Evolutionary conservation across 805 yeast species (phyloP).

Genomic region (Candida boleticola): DNA sequence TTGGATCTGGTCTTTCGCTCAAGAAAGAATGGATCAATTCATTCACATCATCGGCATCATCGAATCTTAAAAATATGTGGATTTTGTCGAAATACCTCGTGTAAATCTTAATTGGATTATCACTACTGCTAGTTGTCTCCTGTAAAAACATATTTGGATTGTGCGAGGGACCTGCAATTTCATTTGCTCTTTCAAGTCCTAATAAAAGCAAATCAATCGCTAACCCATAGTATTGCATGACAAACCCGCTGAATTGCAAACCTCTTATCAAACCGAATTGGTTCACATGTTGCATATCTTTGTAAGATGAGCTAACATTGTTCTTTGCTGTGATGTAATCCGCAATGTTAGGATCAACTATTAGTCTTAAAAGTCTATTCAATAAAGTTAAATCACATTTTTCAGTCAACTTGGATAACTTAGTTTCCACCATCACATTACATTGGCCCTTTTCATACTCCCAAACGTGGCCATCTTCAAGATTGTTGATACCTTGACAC

Average conservation of each 20-base stretch:
- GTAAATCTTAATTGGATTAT: constrained; percentile 78
- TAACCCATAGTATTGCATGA: constrained; percentile 87
- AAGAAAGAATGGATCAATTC: constrained; percentile 74
- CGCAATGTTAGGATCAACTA: constrained; percentile 88
- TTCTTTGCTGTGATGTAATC: constrained; percentile 92
- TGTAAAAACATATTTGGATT: constrained; percentile 78
- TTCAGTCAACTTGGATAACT: constrained; percentile 68
- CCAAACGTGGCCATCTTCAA: constrained; percentile 66
- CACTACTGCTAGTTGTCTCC: constrained; percentile 48
- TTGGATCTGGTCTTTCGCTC: constrained; percentile 88
- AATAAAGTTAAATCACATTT: constrained; percentile 85
- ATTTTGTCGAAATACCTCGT: constrained; percentile 81
- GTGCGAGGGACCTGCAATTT: constrained; percentile 75
- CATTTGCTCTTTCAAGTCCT: constrained; percentile 84
- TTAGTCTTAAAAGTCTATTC: constrained; percentile 73
- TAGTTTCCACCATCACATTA: constrained; percentile 80
- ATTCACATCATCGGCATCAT: constrained; percentile 61
- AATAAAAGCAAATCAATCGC: constrained; percentile 76
- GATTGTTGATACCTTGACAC: constrained; percentile 86
- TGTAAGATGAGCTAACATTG: constrained; percentile 76
- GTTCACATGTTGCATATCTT: constrained; percentile 94
- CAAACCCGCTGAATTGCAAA: constrained; percentile 84
- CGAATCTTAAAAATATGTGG: constrained; percentile 74
- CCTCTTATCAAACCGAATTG: constrained; percentile 88
- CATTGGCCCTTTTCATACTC: constrained; percentile 68